phyloP scores from a whole-genome alignment of 345 rosid genomes.

The Aethionema arabicum region DNA sequence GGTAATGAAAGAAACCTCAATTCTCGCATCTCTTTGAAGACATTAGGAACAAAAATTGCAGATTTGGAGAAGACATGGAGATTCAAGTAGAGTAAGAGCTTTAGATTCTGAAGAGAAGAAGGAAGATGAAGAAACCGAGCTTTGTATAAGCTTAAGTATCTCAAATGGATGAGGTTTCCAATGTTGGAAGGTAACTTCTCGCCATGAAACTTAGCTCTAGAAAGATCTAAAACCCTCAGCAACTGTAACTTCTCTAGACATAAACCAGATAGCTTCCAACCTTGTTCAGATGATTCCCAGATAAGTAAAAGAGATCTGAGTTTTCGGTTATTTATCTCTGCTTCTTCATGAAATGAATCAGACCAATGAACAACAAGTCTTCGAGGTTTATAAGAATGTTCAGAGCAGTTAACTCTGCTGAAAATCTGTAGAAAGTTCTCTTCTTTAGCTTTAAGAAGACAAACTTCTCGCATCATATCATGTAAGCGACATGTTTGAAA shows the following conservation, averaged over 20 bases:
- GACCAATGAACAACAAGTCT: conserved; percentile 29
- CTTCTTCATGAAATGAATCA: not conserved
- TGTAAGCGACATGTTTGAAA: not conserved
- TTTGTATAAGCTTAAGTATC: conserved; percentile 10
- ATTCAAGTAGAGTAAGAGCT: conserved; percentile 3
- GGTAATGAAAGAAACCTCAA: conserved; percentile 6
- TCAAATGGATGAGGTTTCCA: conserved; percentile 35
- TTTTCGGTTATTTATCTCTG: not conserved
- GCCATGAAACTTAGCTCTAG: not conserved
- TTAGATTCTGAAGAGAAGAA: conserved; percentile 6
- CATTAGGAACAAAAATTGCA: conserved; percentile 4
- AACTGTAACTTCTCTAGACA: conserved; percentile 15
- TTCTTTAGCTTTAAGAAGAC: conserved; percentile 17
- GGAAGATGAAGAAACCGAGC: not conserved
- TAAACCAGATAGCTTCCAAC: conserved; percentile 16
- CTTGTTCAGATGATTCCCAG: not conserved
- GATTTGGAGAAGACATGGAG: not conserved
- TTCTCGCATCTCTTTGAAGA: conserved; percentile 7
- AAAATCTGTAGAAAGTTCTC: conserved; percentile 2
- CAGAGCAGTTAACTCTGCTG: not conserved
- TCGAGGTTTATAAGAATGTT: conserved; percentile 13
- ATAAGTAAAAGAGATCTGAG: not conserved
- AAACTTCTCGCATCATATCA: conserved; percentile 20
- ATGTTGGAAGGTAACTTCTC: conserved; percentile 28
- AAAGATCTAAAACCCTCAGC: conserved; percentile 37